Conservation (phyloP, 768 basidiomycete genomes). For the Hericium erinaceus region DNA sequence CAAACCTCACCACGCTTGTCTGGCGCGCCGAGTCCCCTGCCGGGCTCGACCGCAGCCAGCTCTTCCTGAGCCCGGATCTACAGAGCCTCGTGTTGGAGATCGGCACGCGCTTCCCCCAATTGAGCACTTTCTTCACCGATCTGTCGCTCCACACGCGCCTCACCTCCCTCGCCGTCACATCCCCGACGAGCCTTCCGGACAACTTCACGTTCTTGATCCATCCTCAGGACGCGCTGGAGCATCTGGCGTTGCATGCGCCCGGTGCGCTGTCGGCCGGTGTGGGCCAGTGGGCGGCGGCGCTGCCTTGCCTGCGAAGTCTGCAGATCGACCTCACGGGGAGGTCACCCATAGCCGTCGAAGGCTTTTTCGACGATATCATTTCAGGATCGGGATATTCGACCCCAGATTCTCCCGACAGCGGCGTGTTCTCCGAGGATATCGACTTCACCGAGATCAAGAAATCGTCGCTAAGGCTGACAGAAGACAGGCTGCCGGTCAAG, state of each 20-base stretch:
- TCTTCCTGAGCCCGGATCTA: constrained; percentile 61
- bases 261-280: constrained; percentile 62
- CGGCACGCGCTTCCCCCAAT: constrained; percentile 44
- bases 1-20: constrained; percentile 55
- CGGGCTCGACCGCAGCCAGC: constrained; percentile 52
- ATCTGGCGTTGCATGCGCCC: constrained; percentile 57
- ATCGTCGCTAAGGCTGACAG: constrained; percentile 45
- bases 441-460: constrained; percentile 72
- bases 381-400: constrained; percentile 60
- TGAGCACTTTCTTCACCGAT: constrained; percentile 54
- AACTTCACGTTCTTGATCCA: constrained; percentile 57
- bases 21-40: constrained; percentile 66
- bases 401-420: constrained; percentile 60
- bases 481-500: constrained; percentile 32
- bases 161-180: constrained; percentile 59
- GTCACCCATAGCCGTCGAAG: constrained; percentile 61
- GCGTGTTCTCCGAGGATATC: constrained; percentile 69
- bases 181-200: constrained; percentile 62
- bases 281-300: constrained; percentile 64
- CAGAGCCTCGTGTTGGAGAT: constrained; percentile 55
- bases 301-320: constrained; percentile 52
- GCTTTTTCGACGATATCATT: constrained; percentile 63
- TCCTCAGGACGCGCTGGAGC: constrained; percentile 51
- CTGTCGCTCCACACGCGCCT: constrained; percentile 56
- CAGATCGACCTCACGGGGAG: constrained; percentile 67